phyloP scores from a whole-genome alignment of 1,139 yeast species.

The Candida sp. region DNA sequence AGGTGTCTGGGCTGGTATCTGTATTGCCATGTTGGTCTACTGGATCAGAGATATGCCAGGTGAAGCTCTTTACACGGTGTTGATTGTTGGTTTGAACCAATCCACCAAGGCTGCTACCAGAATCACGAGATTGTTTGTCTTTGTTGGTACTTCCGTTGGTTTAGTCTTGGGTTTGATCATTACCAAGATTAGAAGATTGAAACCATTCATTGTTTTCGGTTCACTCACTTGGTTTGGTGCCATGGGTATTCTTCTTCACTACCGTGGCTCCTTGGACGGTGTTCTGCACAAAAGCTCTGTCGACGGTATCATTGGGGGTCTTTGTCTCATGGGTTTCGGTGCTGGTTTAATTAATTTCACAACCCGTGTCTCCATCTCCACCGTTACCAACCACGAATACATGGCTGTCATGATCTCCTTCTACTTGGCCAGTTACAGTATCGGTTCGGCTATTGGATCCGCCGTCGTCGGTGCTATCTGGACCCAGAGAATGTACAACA shows the following conservation, averaged over 20 bases:
- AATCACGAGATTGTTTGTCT: slow-evolving; percentile 64
- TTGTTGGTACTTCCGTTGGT: slow-evolving; percentile 67
- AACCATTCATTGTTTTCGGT: slow-evolving; percentile 65
- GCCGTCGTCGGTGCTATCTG: slow-evolving; percentile 69
- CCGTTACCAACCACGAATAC: slow-evolving; percentile 64
- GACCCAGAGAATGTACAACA: slow-evolving; percentile 38
- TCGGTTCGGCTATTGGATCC: slow-evolving; percentile 63
- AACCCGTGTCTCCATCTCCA: slow-evolving; percentile 65
- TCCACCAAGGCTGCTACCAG: slow-evolving; percentile 65
- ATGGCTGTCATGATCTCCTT: slow-evolving; percentile 68
- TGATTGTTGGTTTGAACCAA: slow-evolving; percentile 65
- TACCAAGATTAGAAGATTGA: slow-evolving; percentile 54
- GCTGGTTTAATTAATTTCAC: slow-evolving; percentile 76
- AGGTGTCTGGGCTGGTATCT: slow-evolving; percentile 58
- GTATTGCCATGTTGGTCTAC: slow-evolving; percentile 57
- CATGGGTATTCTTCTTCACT: slow-evolving; percentile 35
- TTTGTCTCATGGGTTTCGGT: slow-evolving; percentile 71
- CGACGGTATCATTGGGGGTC: slow-evolving; percentile 68
- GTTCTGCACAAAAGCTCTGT: slow-evolving; percentile 25
- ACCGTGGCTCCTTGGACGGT: slow-evolving; percentile 31
- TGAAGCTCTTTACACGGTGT: slow-evolving; percentile 67
- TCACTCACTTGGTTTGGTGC: slow-evolving; percentile 43
- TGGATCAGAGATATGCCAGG: slow-evolving; percentile 72
- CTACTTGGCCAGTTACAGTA: slow-evolving; percentile 56
- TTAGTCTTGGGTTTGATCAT: slow-evolving; percentile 61